Evolutionary conservation across 306 rosid genomes (phyloP).

Genomic region (Castanopsis chinensis): DNA sequence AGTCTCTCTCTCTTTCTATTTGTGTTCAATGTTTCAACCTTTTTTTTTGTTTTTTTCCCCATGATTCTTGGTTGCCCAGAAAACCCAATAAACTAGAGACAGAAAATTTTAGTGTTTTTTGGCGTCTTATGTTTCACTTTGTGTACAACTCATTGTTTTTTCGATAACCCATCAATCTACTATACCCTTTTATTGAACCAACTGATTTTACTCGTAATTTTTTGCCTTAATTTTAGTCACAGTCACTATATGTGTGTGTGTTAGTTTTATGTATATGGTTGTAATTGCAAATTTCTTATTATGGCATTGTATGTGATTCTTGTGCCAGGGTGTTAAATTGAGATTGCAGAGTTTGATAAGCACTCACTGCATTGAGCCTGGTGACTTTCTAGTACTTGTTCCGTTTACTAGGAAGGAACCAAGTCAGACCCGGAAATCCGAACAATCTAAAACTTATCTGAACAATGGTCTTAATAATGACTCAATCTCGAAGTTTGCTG

Average conservation of each 20-base stretch:
- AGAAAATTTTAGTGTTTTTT: not conserved
- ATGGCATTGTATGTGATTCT: not conserved
- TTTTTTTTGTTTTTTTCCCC: not conserved
- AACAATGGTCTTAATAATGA: constrained; percentile 21
- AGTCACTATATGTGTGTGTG: not conserved
- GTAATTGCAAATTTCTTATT: not conserved
- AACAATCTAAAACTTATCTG: constrained; percentile 23
- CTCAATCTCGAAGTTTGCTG: constrained; percentile 51
- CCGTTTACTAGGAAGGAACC: constrained; percentile 60
- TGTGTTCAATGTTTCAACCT: no score
- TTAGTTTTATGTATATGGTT: not conserved
- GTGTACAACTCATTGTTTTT: not conserved
- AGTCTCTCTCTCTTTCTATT: not conserved
- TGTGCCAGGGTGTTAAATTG: constrained; percentile 69
- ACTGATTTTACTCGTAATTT: not conserved
- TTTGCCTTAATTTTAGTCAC: not conserved
- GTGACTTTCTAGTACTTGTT: constrained; percentile 67
- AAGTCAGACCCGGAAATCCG: constrained; percentile 21
- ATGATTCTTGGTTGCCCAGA: not conserved
- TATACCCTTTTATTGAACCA: not conserved
- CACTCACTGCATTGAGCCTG: constrained; percentile 23
- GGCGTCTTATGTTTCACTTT: not conserved
- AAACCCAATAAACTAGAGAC: no score
- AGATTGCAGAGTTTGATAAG: constrained; percentile 45
- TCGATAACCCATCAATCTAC: not conserved